Base-by-base conservation (phyloP, 331 rosid species). In the Malus hybrid region DNA sequence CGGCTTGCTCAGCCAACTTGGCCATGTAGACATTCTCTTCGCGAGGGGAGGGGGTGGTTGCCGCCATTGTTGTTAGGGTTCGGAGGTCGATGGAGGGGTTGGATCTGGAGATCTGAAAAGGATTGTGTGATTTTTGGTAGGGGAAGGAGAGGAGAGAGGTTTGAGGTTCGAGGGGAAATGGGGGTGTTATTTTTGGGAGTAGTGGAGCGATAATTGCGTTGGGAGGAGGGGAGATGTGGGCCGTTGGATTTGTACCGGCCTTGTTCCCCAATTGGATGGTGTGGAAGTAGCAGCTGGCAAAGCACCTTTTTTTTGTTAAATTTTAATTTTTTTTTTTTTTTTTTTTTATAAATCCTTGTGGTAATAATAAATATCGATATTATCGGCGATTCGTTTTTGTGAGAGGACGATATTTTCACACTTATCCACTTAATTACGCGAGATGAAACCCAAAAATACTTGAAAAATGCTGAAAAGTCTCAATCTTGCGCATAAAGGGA, bases 1-100 rank as follows among this genome's bases (percentile, higher is more conserved):
- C 98, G 36, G 98, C 98, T 52, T 93, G 98, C 87, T 93, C 97
- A 27, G 98, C 97, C 28, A 91, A 97, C 88, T 91, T 93, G 31
- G 98, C 98, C 98, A 93, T 91, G 91, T 91, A 93, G 1, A 93
- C 98, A 83, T 81, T 74, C 87, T 93, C 98, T 76, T 93, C 98
- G 36, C 98, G 97, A 34, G 96, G 88, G 57, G 99, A 67, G 7
- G 87, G 88, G 39, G 93, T 70, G 29, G 82, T 69, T 76, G 97
- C 89, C 90, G 93, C 89, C 96, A 84, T 87, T 84, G 82, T 60
- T 15, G 42, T 28, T 15, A 71, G 59, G 31, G 19, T 11, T 46
- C 14, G 16, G 9, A 22, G 48, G 6, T 27, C 18, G 39, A 22
- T 22, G 77, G 82, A 20, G 24, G 1, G 27, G 7, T 12, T 13